Evolutionary conservation across 805 yeast genomes (phyloP).

Genomic region (Kluyveromyces aestuarii): DNA sequence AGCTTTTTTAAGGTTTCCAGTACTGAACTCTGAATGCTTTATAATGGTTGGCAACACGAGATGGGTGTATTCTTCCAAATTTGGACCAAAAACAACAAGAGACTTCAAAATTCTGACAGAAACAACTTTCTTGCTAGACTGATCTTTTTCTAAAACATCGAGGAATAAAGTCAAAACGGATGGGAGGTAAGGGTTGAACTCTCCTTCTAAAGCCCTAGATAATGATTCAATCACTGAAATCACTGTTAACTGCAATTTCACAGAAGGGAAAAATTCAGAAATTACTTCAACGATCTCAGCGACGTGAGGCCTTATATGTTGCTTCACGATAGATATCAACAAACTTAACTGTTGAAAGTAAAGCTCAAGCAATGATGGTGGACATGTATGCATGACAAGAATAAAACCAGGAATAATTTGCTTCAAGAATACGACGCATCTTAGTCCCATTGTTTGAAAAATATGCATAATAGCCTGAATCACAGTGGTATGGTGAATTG

Average conservation of each 20-base stretch:
- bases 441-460: constrained; percentile 77
- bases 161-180: constrained; percentile 67
- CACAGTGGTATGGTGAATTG: constrained; percentile 81
- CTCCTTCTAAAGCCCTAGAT: constrained; percentile 82
- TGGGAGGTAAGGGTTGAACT: constrained; percentile 78
- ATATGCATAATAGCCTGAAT: constrained; percentile 92
- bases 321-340: constrained; percentile 72
- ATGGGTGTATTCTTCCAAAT: constrained; percentile 82
- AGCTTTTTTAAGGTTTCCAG: constrained; percentile 48
- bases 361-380: constrained; percentile 71
- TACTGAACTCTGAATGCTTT: constrained; percentile 64
- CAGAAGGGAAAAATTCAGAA: constrained; percentile 57
- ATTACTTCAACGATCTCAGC: constrained; percentile 66
- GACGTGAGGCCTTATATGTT: constrained; percentile 79
- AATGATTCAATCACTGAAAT: constrained; percentile 75
- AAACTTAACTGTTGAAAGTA: constrained; percentile 84
- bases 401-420: constrained; percentile 84
- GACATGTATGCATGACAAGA: constrained; percentile 73
- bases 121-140: constrained; percentile 48
- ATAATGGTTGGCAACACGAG: constrained; percentile 82
- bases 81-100: constrained; percentile 77
- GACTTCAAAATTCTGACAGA: constrained; percentile 71
- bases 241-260: constrained; percentile 66
- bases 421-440: constrained; percentile 83
- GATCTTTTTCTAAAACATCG: constrained; percentile 67